Evolutionary conservation across 169 alveolate species (phyloP), one percentile per base, ranked within the genome.

Genomic region (Plasmodium cynomolgi): DNA sequence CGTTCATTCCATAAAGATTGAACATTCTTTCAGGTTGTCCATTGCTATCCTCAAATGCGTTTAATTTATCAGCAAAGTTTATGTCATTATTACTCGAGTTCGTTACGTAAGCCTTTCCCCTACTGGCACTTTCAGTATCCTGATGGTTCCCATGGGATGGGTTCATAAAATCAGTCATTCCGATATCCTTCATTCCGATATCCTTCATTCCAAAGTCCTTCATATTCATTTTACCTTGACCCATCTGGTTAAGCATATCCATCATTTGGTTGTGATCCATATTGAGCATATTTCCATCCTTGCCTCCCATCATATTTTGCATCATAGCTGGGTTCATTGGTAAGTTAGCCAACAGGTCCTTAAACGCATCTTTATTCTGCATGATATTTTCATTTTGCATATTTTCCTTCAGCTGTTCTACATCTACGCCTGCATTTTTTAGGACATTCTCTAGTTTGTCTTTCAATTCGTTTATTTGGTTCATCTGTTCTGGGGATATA

Each of bases 351-450:
- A 71, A 9, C 17, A 73, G 5, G 0, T 84, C 75, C 54, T 72
- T 84, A 37, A 84, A 17, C 1, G 33, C 26, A 23, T 84, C 62
- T n/a, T 84, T 84, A 56, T 84, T 84, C 15, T 84, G 31, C 33
- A 84, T 41, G n/a, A 84, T 7, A 1, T 68, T 31, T 41, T 84
- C 79, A 29, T 71, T 84, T 33, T 84, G 17, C 50, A 84, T 84
- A 23, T 31, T 72, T 9, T 84, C 83, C 79, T 84, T 84, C 33
- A 84, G n/a, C 34, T 84, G 75, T 2, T 84, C 92, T 26, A 84
- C 92, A 56, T 84, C 47, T 41, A 84, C 23, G n/a, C 92, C 92
- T 31, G 20, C 83, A 71, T 73, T 73, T 29, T 72, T 84, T 71
- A 84, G 34, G 3, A 72, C 37, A 71, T 37, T 71, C 23, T 84